A percentile compares a stretch with the other conserved stretches of the same genome.
phyloP scores from a whole-genome alignment of 129 eudicot species.

The Arctium minus region DNA sequence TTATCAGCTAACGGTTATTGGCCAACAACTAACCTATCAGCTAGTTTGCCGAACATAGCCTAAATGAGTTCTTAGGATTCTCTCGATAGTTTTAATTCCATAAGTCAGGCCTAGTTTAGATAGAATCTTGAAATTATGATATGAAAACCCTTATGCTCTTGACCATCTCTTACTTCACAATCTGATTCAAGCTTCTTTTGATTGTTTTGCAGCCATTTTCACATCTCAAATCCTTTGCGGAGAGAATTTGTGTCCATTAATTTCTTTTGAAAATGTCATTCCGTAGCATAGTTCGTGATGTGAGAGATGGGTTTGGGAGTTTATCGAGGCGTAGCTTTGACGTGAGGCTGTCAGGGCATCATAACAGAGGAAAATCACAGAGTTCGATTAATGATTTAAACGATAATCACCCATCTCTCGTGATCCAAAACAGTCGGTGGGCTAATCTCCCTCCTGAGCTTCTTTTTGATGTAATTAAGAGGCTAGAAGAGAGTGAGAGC shows the following conservation, averaged over 20 bases:
- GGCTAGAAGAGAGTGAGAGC: slow-evolving; percentile 93
- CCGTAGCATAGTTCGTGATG: slow-evolving; percentile 83
- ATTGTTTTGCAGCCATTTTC: slow-evolving; percentile 40
- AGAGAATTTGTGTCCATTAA: slow-evolving; percentile 1
- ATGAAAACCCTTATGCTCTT: slow-evolving; percentile 1
- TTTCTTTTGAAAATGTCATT: slow-evolving; percentile 64
- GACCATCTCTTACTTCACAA: background rate
- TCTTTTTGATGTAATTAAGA: slow-evolving; percentile 71
- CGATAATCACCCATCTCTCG: slow-evolving; percentile 53
- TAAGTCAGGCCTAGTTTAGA: background rate
- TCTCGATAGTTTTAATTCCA: background rate
- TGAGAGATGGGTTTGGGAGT: slow-evolving; percentile 85
- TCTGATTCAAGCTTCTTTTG: slow-evolving; percentile 5
- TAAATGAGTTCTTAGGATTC: slow-evolving; percentile 1
- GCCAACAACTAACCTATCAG: background rate
- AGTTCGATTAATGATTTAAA: slow-evolving; percentile 59
- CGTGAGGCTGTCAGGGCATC: slow-evolving; percentile 57
- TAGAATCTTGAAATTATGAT: slow-evolving; percentile 13
- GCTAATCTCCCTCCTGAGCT: slow-evolving; percentile 90
- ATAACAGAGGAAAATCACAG: slow-evolving; percentile 77
- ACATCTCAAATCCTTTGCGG: slow-evolving; percentile 9
- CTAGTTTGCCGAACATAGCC: background rate
- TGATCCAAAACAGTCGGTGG: slow-evolving; percentile 78
- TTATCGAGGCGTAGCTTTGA: slow-evolving; percentile 77
- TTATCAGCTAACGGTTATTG: background rate